A percentile compares a stretch with the other conserved stretches of the same genome.
These are phyloP conservation scores for Fistulinella staudtii DNA, from an alignment of 1,284 basidiomycete genomes.

Conservation along the genomic window DNA sequence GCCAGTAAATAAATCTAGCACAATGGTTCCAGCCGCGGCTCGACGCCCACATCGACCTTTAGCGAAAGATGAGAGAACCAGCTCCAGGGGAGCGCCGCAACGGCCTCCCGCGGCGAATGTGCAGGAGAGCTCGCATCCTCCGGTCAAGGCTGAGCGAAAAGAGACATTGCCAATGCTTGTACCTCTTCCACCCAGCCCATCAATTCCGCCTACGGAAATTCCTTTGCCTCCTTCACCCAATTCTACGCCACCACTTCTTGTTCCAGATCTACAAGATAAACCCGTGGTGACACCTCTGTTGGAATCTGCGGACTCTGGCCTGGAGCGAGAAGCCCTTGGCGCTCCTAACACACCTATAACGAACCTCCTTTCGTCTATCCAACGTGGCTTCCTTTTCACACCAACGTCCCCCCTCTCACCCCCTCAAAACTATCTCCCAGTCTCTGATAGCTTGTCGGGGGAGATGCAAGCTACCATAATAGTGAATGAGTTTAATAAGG, in stretches of 20 bases:
- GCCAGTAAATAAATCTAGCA: background rate
- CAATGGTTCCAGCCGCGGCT: background rate
- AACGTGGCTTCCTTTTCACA: slow-evolving; percentile 63
- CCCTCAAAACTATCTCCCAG: slow-evolving; percentile 43
- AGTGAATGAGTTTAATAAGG: slow-evolving; percentile 4
- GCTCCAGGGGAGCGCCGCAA: slow-evolving; percentile 1
- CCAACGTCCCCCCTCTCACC: slow-evolving; percentile 58
- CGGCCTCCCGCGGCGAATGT: slow-evolving; percentile 9
- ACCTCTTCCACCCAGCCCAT: slow-evolving; percentile 32
- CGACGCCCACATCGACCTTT: slow-evolving; percentile 14
- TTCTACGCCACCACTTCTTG: background rate
- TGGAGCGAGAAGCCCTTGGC: slow-evolving; percentile 1
- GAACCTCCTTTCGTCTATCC: slow-evolving; percentile 60
- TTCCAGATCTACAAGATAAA: slow-evolving; percentile 6
- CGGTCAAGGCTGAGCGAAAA: slow-evolving; percentile 13
- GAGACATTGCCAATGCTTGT: slow-evolving; percentile 21
- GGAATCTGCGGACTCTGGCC: background rate
- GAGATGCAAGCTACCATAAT: slow-evolving; percentile 22
- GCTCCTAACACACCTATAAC: slow-evolving; percentile 61
- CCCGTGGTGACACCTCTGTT: background rate
- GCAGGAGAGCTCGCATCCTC: slow-evolving; percentile 13
- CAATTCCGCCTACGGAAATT: slow-evolving; percentile 18
- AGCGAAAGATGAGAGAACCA: slow-evolving; percentile 10
- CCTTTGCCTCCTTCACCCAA: slow-evolving; percentile 30
- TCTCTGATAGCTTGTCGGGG: slow-evolving; percentile 11